A percentile compares a stretch with the other conserved stretches of the same genome.
Evolutionary conservation across 2,329 filamentous ascomycete species (phyloP).

Genomic region (Phialophora chinensis): DNA sequence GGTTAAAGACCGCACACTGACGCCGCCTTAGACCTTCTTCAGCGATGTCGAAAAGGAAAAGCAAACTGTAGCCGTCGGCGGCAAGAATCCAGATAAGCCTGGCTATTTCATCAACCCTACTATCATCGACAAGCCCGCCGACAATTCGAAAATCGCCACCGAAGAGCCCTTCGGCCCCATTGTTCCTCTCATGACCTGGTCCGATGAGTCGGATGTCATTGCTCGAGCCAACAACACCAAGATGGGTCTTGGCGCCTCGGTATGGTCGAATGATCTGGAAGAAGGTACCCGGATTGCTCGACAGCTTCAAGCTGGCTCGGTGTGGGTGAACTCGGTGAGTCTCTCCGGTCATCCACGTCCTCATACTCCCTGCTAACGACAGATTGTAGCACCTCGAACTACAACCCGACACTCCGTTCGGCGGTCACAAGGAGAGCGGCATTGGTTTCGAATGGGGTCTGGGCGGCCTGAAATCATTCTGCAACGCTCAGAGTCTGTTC

Average conservation of each 20-base stretch:
- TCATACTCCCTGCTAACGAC: neutral
- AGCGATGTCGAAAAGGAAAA: constrained; percentile 62
- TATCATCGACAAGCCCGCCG: constrained; percentile 64
- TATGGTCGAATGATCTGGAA: constrained; percentile 62
- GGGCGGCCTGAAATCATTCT: constrained; percentile 39
- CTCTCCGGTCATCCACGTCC: neutral
- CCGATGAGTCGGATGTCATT: constrained; percentile 65
- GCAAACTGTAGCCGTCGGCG: constrained; percentile 61
- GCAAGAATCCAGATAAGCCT: constrained; percentile 48
- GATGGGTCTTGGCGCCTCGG: constrained; percentile 62
- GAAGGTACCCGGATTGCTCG: constrained; percentile 60
- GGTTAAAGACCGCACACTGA: neutral
- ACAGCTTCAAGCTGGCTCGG: constrained; percentile 62
- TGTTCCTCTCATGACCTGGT: constrained; percentile 67
- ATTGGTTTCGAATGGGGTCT: constrained; percentile 43
- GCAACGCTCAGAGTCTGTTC: constrained; percentile 38
- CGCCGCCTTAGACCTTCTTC: constrained; percentile 53
- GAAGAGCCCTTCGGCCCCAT: constrained; percentile 71
- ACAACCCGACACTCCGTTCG: constrained; percentile 36
- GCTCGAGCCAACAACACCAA: constrained; percentile 60
- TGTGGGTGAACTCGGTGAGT: constrained; percentile 62
- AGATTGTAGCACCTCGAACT: constrained; percentile 33
- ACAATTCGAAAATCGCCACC: constrained; percentile 60
- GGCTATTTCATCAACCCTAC: constrained; percentile 65
- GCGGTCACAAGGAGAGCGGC: constrained; percentile 44